Conservation (phyloP, 2,329 filamentous ascomycete species). For the Trichoderma sp. region DNA sequence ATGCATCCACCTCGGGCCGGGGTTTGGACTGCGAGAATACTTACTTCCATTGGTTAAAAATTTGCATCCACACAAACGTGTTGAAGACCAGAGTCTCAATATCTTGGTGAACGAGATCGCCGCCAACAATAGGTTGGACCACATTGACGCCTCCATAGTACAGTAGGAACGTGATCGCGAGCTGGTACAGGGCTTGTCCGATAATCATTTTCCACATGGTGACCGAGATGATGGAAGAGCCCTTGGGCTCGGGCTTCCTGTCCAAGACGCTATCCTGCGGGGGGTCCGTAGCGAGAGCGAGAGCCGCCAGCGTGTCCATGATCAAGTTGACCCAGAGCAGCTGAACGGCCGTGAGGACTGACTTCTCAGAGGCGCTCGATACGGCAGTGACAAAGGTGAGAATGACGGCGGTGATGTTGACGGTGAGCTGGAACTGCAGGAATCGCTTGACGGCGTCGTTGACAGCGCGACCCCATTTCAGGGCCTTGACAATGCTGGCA, state of each 20-base stretch:
- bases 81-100: constrained; percentile 89
- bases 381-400: constrained; percentile 87
- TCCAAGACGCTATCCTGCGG: constrained; percentile 77
- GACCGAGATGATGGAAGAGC: constrained; percentile 66
- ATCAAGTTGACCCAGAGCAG: constrained; percentile 96
- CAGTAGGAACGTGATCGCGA: constrained; percentile 73
- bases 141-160: constrained; percentile 65
- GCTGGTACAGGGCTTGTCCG: constrained; percentile 85
- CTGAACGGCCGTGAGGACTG: constrained; percentile 84
- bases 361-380: constrained; percentile 62
- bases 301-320: constrained; percentile 91
- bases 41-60: constrained; percentile 96
- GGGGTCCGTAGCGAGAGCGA: constrained; percentile 87
- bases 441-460: constrained; percentile 77
- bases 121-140: constrained; percentile 42
- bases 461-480: constrained; percentile 76
- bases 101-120: constrained; percentile 40
- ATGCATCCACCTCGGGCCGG: not conserved
- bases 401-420: constrained; percentile 87
- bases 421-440: constrained; percentile 73
- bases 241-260: constrained; percentile 63
- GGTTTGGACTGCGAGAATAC: constrained; percentile 33
- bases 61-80: constrained; percentile 99
- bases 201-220: constrained; percentile 99
- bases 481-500: constrained; percentile 77